These are phyloP conservation scores for Rhizopus delemar DNA, from an alignment of 371 early-diverging fungal species.

Conservation along the genomic window DNA sequence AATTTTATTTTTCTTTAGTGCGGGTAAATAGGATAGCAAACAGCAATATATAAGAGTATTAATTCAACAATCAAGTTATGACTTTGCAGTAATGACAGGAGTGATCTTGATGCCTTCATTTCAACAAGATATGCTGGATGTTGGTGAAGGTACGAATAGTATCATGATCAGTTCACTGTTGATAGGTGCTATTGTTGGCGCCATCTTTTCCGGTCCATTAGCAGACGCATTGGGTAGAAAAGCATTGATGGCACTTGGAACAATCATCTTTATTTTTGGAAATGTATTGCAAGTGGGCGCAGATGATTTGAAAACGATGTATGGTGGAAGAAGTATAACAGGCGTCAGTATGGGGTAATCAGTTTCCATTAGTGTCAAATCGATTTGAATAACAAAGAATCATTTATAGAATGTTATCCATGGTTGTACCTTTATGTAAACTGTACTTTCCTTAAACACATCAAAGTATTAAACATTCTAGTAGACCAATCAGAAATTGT, in stretches of 20 bases:
- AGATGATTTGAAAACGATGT: slow-evolving; percentile 53
- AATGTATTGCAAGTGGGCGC: slow-evolving; percentile 73
- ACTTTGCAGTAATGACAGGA: slow-evolving; percentile 55
- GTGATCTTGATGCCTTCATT: slow-evolving; percentile 45
- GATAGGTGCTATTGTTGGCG: slow-evolving; percentile 68
- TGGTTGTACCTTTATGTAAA: slow-evolving; percentile 83
- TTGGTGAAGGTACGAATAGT: slow-evolving; percentile 42
- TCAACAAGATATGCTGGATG: slow-evolving; percentile 31
- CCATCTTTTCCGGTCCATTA: slow-evolving; percentile 63
- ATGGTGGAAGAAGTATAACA: slow-evolving; percentile 75
- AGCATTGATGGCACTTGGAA: slow-evolving; percentile 68
- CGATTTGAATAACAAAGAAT: no score
- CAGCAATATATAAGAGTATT: background rate
- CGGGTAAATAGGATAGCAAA: slow-evolving; percentile 24
- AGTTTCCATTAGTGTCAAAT: no score
- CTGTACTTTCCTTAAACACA: background rate
- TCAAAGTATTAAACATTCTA: background rate
- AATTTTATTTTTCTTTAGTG: slow-evolving; percentile 16
- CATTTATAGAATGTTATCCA: slow-evolving; percentile 63
- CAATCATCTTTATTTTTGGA: slow-evolving; percentile 71
- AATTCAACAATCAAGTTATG: slow-evolving; percentile 36
- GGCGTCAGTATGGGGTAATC: slow-evolving; percentile 84
- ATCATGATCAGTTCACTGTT: slow-evolving; percentile 69
- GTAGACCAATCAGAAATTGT: slow-evolving; percentile 88
- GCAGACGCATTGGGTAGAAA: slow-evolving; percentile 80